Conservation (phyloP, 2,329 filamentous ascomycete genomes). For the Pseudogymnoascus sp. region DNA sequence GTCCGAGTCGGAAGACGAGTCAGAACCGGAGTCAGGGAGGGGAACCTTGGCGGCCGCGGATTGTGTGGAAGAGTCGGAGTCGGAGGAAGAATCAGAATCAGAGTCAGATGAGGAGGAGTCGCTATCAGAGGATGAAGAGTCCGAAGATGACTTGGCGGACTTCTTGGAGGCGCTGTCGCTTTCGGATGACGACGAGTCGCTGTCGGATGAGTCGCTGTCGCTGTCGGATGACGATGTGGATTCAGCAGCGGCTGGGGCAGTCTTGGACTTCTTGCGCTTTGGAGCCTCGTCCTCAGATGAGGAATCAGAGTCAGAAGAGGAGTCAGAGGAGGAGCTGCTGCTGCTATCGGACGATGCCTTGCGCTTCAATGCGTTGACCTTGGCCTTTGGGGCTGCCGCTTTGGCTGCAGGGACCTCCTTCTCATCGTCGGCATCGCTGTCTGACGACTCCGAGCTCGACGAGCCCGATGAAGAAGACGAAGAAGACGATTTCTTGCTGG, state of each 20-base stretch:
- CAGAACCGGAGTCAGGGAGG: conserved; percentile 36
- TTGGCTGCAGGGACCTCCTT: conserved; percentile 31
- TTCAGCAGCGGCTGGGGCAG: conserved; percentile 28
- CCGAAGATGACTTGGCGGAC: conserved; percentile 1
- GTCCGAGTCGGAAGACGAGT: conserved; percentile 39
- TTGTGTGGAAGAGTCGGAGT: conserved; percentile 19
- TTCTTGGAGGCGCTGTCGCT: not conserved
- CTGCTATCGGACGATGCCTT: conserved; percentile 42
- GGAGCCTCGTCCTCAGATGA: conserved; percentile 39
- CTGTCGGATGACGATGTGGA: conserved; percentile 34
- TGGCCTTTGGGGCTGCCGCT: conserved; percentile 23
- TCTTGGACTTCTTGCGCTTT: conserved; percentile 45
- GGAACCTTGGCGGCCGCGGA: conserved; percentile 19
- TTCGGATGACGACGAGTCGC: not conserved
- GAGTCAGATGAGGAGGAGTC: conserved; percentile 17
- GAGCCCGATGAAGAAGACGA: conserved; percentile 34
- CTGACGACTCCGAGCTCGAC: conserved; percentile 36
- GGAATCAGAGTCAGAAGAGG: conserved; percentile 29
- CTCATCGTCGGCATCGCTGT: conserved; percentile 46
- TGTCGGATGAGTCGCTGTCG: conserved; percentile 12
- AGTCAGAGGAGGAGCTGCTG: conserved; percentile 30
- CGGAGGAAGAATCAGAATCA: conserved; percentile 24
- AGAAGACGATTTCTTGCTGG: conserved; percentile 30
- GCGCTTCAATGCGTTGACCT: conserved; percentile 45
- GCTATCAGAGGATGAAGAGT: conserved; percentile 6